Base-by-base conservation (phyloP, 176 grass and related monocot species). In the Carex parvula region DNA sequence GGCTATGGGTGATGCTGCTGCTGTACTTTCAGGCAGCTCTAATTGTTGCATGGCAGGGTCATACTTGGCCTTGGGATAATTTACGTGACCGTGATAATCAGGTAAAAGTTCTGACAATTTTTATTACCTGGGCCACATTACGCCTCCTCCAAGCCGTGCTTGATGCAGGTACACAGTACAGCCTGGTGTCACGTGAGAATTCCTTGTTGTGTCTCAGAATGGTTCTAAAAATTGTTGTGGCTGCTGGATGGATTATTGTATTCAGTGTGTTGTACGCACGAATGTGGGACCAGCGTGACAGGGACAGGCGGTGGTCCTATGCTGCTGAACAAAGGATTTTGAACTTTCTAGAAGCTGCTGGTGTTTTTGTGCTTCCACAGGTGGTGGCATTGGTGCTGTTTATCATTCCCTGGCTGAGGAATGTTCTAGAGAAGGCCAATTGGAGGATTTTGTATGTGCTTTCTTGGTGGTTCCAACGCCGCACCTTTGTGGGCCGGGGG, bases 401-500 rank as follows among this genome's bases (percentile, higher is more conserved):
- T 83, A 91, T 98, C 24, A 41, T 95, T 59, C 95, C 92, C 7
- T 98, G 95, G 91, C 50, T 98, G 75, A 86, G 91, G 22, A 98
- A 98, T 86, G 67, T 95, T 33, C 80, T 93, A 6, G 92, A 98
- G 91, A 98, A 93, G 90, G 89, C 95, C 48, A 98, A 98, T 56
- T 98, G 91, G 95, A 79, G 75, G 74, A 95, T 98, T 77, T 70
- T 98, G 13, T 98, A 95, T 83, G 82, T 83, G 61, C 89, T 98
- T 42, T 89, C 91, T 37, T 98, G 95, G 95, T 98, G 95, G 95
- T 98, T 98, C 83, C 92, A 98, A 54, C 91, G 87, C 13, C 95
- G 92, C 71, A 98, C 75, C 20, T 98, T 98, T 80, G 92, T 98
- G 30, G 95, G 95, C 22, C 89, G 95, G 77, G 95, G 95, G 33